Evolutionary conservation across 176 grass and related monocot species (phyloP).

Genomic region (Phragmites australis): DNA sequence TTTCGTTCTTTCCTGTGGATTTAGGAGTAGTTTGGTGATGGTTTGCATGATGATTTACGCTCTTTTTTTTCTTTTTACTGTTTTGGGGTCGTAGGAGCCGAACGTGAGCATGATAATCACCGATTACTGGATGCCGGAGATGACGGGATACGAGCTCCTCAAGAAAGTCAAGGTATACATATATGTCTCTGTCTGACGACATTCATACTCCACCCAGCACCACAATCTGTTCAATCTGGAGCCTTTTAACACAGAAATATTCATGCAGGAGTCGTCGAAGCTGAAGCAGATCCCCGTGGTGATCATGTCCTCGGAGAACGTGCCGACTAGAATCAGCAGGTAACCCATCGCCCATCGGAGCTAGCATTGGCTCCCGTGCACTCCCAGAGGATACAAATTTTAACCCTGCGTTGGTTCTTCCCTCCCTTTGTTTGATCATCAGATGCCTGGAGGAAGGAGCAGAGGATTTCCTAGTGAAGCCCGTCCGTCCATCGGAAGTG

Average conservation of each 20-base stretch:
- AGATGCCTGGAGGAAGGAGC: slow-evolving; percentile 93
- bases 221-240: neutral
- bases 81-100: slow-evolving; percentile 52
- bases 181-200: neutral
- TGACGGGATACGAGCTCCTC: slow-evolving; percentile 92
- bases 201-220: neutral
- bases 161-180: slow-evolving; percentile 76
- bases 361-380: neutral
- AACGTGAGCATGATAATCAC: slow-evolving; percentile 94
- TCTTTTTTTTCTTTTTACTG: neutral
- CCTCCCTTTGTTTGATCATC: neutral
- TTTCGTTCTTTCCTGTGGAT: neutral
- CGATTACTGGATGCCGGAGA: slow-evolving; percentile 99
- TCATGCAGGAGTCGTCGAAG: slow-evolving; percentile 64
- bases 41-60: neutral
- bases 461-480: slow-evolving; percentile 89
- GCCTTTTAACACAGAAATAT: neutral
- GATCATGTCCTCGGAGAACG: slow-evolving; percentile 96
- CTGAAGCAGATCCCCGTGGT: slow-evolving; percentile 84
- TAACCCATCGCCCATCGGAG: neutral
- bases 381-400: neutral
- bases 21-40: too few relatives aligned
- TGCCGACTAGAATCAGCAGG: slow-evolving; percentile 77
- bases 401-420: neutral
- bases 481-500: slow-evolving; percentile 64